A percentile compares a stretch with the other conserved stretches of the same genome.
Evolutionary conservation across 1,139 yeast genomes (phyloP).

Genomic region (Yamadazyma membranifaciens): DNA sequence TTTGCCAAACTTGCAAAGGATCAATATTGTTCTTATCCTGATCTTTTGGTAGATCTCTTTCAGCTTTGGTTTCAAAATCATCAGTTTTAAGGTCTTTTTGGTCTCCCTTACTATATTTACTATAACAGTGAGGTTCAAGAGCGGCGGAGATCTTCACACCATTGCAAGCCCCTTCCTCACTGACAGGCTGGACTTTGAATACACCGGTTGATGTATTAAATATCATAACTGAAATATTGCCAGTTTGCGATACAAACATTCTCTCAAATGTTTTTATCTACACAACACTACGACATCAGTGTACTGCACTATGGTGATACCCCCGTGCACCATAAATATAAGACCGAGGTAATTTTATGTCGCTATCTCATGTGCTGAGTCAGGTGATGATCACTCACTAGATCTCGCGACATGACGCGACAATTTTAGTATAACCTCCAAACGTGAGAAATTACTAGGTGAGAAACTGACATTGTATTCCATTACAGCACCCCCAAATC

Average conservation of each 20-base stretch:
- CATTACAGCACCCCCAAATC: neutral
- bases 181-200: neutral
- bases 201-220: neutral
- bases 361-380: no score
- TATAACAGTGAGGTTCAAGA: neutral
- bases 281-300: no score
- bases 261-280: no score
- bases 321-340: no score
- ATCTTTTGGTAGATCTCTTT: neutral
- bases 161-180: neutral
- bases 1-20: constrained; percentile 1
- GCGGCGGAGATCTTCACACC: neutral
- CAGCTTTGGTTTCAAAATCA: neutral
- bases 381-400: no score
- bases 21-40: no score
- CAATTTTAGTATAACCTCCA: no score
- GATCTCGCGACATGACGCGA: neutral
- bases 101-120: neutral
- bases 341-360: no score
- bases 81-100: neutral
- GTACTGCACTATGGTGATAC: no score
- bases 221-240: constrained; percentile 1
- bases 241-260: no score
- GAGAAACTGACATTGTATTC: no score
- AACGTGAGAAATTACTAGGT: no score